Evolutionary conservation across 2,329 filamentous ascomycete genomes (phyloP), one percentile per base, ranked within the genome.

Genomic region (Cryphonectria radicalis): DNA sequence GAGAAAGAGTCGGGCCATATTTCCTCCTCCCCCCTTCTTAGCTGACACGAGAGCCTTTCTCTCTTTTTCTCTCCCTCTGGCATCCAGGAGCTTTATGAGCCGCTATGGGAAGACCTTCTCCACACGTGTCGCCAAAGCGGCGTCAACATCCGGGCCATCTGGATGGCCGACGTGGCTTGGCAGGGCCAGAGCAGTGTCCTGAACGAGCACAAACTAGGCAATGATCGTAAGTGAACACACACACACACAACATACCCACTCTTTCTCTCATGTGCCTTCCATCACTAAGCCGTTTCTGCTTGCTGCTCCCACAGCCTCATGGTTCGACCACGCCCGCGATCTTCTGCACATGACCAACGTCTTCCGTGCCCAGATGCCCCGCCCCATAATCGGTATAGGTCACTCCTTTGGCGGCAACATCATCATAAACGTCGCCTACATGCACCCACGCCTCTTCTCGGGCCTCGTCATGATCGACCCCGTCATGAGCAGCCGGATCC

Each of bases 101-200:
- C 95, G 0, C 84, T 98, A 0, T 98, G 94, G 92, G 93, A 95
- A 72, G 93, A 97, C 67, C 84, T 98, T 1, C 84, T 92, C 75
- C 81, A 85, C 25, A 83, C 85, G 25, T 83, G 90, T 7, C 86
- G 87, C 74, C 78, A 81, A 19, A 83, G 86, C 70, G 90, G 89
- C 25, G 88, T 97, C 76, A 85, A 87, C 2, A 93, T 98, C 76
- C 89, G 93, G 70, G 86, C 88, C 73, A 95, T 98, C 76, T 97
- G 93, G 92, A 96, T 97, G 76, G 91, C 93, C 73, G 95, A 98
- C 82, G 89, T 92, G n/a, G 90, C 93, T 42, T 91, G 94, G 78
- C 93, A 98, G 83, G 95, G 95, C 50, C 85, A 89, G 76, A 97
- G 93, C 78, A 90, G 92, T 55, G 83, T 93, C 14, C 78, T 97